Evolutionary conservation across 2,329 filamentous ascomycete genomes (phyloP), one percentile per base, ranked within the genome.

Genomic region (Esteya vermicola): DNA sequence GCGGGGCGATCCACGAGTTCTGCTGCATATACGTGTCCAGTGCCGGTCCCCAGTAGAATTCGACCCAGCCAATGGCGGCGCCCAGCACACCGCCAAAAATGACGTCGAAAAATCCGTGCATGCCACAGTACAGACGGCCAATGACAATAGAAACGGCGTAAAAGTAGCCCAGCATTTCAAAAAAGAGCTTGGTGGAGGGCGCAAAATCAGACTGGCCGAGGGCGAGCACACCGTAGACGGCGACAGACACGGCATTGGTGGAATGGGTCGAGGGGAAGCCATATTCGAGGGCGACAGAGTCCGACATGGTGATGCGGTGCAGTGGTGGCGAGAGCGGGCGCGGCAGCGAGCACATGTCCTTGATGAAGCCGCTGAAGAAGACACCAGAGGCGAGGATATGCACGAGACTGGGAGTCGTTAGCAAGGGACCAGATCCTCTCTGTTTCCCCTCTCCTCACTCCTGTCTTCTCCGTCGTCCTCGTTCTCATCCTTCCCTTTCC

Each of bases 231-330:
- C 72, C 78, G 57, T 94, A 49, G 6, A 93, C 72, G 27, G 86
- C 85, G 14, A 96, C 89, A 0, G 89, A 95, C 7, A 96, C 83
- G 3, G 91, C 91, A 57, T 98, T 98, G 36, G 91, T 91, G 13
- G 88, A 94, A 57, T 98, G 91, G 0, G 91, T 96, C 9, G 88
- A 95, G 0, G 91, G 91, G 51, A 96, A 96, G 18, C 91, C 91
- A 56, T 98, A 98, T 56, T 98, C 91, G 40, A 98, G 72, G 9
- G 89, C 86, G 4, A 85, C 88, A 6, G 85, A 94, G 4, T 88
- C 88, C 38, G 89, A 96, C 88, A 95, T 95, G 49, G 88, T 95
- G 57, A 98, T 96, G 39, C 91, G 78, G 44, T 93, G 79, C 14
- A 98, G 69, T 1, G 91, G 91, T 18, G 91, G 91, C 4, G 88